Conservation (phyloP, 495 filamentous ascomycete species). For the Penicillium coprophilum region DNA sequence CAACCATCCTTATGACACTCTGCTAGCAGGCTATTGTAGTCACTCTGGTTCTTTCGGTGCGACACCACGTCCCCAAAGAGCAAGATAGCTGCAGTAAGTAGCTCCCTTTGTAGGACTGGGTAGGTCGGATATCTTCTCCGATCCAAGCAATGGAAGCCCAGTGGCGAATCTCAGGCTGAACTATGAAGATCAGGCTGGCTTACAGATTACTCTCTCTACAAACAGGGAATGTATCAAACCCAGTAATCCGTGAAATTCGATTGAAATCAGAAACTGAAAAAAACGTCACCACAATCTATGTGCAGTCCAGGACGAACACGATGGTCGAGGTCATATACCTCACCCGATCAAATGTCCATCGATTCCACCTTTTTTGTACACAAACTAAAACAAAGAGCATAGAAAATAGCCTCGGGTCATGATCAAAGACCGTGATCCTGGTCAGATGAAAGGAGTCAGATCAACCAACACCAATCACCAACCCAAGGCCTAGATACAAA, state of each 20-base stretch:
- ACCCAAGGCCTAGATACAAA: not conserved
- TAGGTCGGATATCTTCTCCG: not conserved
- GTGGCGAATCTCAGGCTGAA: not conserved
- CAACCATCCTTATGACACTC: no score
- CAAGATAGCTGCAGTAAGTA: no score
- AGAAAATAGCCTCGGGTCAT: not conserved
- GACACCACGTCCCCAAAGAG: no score
- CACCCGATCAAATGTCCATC: not conserved
- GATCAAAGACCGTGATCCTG: not conserved
- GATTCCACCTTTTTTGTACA: constrained; percentile 2
- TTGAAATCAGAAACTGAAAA: not conserved
- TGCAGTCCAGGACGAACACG: not conserved
- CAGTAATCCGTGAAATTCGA: not conserved
- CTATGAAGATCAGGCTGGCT: not conserved
- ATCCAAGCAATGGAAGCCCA: not conserved
- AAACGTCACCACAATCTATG: not conserved
- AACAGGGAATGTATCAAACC: not conserved
- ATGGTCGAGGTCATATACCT: not conserved
- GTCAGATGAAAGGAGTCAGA: not conserved
- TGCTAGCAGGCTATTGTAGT: no score
- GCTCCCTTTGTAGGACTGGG: no score
- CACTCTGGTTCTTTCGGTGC: no score
- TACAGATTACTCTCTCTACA: not conserved
- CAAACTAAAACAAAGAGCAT: not conserved
- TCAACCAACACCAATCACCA: not conserved